Evolutionary conservation across 768 basidiomycete genomes (phyloP).

Genomic region (Rhizopogon vulgaris): DNA sequence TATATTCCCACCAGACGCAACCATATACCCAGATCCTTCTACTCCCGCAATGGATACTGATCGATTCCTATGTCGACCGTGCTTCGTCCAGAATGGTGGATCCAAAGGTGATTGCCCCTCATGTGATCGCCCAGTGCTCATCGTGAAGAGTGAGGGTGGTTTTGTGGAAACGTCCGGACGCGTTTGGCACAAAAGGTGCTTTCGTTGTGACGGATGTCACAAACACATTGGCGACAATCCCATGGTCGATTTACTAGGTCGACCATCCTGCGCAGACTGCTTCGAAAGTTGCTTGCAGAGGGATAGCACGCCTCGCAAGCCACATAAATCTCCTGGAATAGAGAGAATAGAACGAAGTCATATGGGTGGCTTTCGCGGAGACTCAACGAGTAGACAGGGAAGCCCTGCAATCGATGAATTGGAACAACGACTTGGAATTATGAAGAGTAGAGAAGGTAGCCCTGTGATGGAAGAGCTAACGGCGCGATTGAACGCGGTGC

Average conservation of each 20-base stretch:
- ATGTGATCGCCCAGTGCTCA: constrained; percentile 67
- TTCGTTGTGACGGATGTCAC: constrained; percentile 66
- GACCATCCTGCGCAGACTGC: constrained; percentile 74
- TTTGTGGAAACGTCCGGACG: constrained; percentile 66
- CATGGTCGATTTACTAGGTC: constrained; percentile 78
- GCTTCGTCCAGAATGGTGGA: constrained; percentile 68
- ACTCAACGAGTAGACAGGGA: constrained; percentile 39
- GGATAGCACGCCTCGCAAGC: constrained; percentile 32
- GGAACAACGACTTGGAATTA: constrained; percentile 53
- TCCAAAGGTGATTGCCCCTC: constrained; percentile 67
- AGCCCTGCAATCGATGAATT: constrained; percentile 63
- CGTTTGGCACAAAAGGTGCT: constrained; percentile 81
- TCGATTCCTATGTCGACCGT: constrained; percentile 71
- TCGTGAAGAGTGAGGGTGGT: constrained; percentile 70
- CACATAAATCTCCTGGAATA: constrained; percentile 31
- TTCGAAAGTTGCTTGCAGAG: constrained; percentile 71
- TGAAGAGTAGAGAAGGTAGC: constrained; percentile 47
- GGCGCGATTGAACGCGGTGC: constrained; percentile 37
- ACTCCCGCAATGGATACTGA: constrained; percentile 14
- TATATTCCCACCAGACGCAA: constrained; percentile 73
- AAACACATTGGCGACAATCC: constrained; percentile 69
- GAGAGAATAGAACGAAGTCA: constrained; percentile 30
- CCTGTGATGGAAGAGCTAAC: constrained; percentile 48
- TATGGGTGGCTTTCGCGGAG: constrained; percentile 40
- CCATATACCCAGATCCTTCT: constrained; percentile 74